Conservation (phyloP, 345 rosid genomes). For the Kernera saxatilis region DNA sequence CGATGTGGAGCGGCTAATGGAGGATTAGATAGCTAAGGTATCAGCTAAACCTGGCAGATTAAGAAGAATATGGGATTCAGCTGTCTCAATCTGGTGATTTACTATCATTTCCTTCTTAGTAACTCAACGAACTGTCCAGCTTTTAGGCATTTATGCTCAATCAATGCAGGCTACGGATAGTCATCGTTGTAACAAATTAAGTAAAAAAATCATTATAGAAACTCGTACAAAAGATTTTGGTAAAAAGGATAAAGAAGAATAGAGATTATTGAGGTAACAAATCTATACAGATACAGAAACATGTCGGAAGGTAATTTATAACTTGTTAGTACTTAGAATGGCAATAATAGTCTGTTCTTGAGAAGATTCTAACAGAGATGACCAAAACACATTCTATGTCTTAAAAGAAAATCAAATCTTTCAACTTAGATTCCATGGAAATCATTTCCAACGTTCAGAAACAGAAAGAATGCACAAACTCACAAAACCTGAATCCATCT, state of each 20-base stretch:
- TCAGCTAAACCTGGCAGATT: slow-evolving; percentile 16
- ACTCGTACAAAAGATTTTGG: slow-evolving; percentile 21
- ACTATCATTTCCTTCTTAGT: background rate
- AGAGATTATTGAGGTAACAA: slow-evolving; percentile 1
- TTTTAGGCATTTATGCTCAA: background rate
- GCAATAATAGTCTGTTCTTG: background rate
- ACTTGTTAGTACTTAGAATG: too few relatives aligned
- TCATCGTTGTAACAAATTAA: slow-evolving; percentile 1
- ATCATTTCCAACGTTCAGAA: background rate
- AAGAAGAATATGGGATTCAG: slow-evolving; percentile 24
- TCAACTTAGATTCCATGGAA: background rate
- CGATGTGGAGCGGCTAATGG: slow-evolving; percentile 40
- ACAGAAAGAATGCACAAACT: background rate
- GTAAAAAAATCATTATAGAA: background rate
- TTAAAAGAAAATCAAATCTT: background rate
- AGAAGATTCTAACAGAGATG: background rate
- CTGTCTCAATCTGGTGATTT: slow-evolving; percentile 29
- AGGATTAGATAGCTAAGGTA: slow-evolving; percentile 14
- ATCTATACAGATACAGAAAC: background rate
- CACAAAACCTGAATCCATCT: slow-evolving; percentile 13
- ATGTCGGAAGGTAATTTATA: background rate
- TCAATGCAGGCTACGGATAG: slow-evolving; percentile 12
- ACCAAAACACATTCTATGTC: background rate
- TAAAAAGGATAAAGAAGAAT: background rate
- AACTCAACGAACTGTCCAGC: slow-evolving; percentile 13